phyloP scores from a whole-genome alignment of 2,329 filamentous ascomycete genomes.

The Mycogone perniciosa region DNA sequence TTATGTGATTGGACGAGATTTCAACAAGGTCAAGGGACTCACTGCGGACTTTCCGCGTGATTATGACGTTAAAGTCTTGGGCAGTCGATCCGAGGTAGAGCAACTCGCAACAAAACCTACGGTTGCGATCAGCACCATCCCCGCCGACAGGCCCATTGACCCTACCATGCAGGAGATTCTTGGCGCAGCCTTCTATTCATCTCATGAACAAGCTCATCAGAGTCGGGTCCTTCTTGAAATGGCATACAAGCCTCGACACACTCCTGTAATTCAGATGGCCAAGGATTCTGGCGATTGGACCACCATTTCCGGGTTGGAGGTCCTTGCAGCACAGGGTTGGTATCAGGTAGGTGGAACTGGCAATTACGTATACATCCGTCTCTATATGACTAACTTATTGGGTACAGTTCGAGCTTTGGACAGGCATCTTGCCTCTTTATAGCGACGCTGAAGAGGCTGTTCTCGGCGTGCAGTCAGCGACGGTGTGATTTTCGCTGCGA shows the following conservation, averaged over 20 bases:
- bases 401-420: conserved; percentile 72
- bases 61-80: conserved; percentile 65
- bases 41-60: conserved; percentile 64
- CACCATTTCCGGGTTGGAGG: conserved; percentile 81
- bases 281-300: conserved; percentile 66
- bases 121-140: conserved; percentile 85
- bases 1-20: conserved; percentile 76
- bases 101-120: conserved; percentile 43
- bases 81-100: conserved; percentile 40
- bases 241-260: conserved; percentile 87
- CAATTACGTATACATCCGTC: not conserved
- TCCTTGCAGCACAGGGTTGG: conserved; percentile 80
- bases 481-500: not conserved
- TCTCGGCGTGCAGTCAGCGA: conserved; percentile 27
- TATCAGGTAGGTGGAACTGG: conserved; percentile 60
- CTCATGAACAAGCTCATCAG: conserved; percentile 25
- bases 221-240: conserved; percentile 75
- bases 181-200: conserved; percentile 36
- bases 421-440: conserved; percentile 69
- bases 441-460: conserved; percentile 59
- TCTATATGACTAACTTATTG: conserved; percentile 15
- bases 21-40: conserved; percentile 60
- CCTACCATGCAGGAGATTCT: conserved; percentile 60
- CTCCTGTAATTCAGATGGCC: conserved; percentile 78
- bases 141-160: conserved; percentile 81